A percentile compares a stretch with the other conserved stretches of the same genome.
Conservation (phyloP, 768 basidiomycete genomes). For the Mycena latifolia region DNA sequence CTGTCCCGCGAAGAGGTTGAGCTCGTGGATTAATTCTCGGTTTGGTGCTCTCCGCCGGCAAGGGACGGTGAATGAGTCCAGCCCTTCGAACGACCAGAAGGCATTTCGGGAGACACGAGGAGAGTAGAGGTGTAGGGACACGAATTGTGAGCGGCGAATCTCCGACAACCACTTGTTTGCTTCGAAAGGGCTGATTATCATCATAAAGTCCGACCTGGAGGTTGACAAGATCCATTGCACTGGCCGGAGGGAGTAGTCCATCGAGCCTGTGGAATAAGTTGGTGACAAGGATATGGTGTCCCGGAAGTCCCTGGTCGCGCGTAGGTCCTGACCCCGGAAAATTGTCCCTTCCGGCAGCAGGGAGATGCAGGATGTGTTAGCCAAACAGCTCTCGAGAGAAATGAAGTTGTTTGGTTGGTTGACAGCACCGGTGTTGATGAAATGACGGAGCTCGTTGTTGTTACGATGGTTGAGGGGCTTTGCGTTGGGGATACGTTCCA, state of each 20-base stretch:
- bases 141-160: slow-evolving; percentile 12
- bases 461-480: neutral
- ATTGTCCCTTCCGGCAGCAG: slow-evolving; percentile 5
- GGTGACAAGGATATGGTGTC: slow-evolving; percentile 6
- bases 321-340: slow-evolving; percentile 17
- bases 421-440: slow-evolving; percentile 1
- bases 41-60: neutral
- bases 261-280: slow-evolving; percentile 7
- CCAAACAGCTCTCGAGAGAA: slow-evolving; percentile 13
- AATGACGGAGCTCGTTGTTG: neutral
- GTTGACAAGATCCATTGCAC: slow-evolving; percentile 28
- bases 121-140: slow-evolving; percentile 1
- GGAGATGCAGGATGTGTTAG: slow-evolving; percentile 18
- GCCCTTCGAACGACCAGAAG: neutral
- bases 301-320: neutral
- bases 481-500: slow-evolving; percentile 4
- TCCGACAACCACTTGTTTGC: slow-evolving; percentile 22
- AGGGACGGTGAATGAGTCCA: slow-evolving; percentile 26
- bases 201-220: neutral
- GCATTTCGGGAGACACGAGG: neutral
- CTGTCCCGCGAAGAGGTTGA: slow-evolving; percentile 26
- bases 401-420: slow-evolving; percentile 1
- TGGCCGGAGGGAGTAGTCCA: slow-evolving; percentile 22
- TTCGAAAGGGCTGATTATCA: slow-evolving; percentile 24
- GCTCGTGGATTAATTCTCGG: slow-evolving; percentile 9